Evolutionary conservation across 163 green algal genomes (phyloP), one percentile per base, ranked within the genome.

Genomic region (Coccomyxa subellipsoidea): DNA sequence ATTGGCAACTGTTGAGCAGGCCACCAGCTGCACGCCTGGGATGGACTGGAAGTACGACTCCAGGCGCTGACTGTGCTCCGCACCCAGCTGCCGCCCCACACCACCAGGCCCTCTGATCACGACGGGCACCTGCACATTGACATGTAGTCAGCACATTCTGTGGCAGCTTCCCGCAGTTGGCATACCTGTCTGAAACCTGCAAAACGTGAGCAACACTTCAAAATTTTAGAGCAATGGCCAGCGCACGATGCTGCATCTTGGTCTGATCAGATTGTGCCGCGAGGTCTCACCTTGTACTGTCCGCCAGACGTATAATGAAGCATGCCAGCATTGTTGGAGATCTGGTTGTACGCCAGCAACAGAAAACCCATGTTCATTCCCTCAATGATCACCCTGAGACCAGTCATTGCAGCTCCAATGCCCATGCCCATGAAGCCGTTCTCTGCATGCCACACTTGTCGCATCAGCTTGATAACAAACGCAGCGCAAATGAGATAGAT

Each of bases 291-390:
- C 89, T 96, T 97, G 91, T 93, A 99, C 91, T 99, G 96, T 8
- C 96, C 96, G 27, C 96, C 96, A 23, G 87, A 94, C 53, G 95
- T 99, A 91, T 98, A 98, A 88, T 98, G 95, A 81, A 98, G 90
- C 95, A 98, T 99, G 84, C 95, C 96, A 84, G 92, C 96, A 89
- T 98, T 98, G 93, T 98, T 98, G 82, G 94, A 98, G 86, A 98
- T 98, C 87, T 98, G 95, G 93, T 98, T 98, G 93, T 97, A 98
- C 32, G 95, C 95, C 71, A 98, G 92, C 78, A 99, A 92, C 78
- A 98, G 85, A 88, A 99, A 99, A 78, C 94, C 94, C 93, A 98
- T 98, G 92, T 98, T 99, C 96, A 99, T 99, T 88, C 95, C 93
- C 91, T 99, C 96, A 39, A 99, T 92, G 78, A 99, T 97, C 29